Percentiles rank a stretch among this genome's conserved stretches.
phyloP scores from a whole-genome alignment of 2,329 filamentous ascomycete species.

The Ophiocordyceps camponoti-floridani region DNA sequence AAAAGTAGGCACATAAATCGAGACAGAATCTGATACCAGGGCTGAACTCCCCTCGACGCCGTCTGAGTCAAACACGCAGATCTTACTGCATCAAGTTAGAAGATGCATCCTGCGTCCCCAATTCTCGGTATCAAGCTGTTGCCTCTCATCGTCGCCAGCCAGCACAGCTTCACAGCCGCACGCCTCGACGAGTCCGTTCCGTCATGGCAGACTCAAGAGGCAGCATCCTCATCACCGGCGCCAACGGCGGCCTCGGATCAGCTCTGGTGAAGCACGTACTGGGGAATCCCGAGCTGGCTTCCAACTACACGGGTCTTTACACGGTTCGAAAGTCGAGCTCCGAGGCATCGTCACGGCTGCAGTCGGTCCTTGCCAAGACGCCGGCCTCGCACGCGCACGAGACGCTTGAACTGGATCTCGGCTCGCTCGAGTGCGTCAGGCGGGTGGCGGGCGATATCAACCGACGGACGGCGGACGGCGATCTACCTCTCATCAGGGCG shows the following conservation, averaged over 20 bases:
- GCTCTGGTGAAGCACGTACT: conserved; percentile 14
- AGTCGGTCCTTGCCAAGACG: conserved; percentile 7
- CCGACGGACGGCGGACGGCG: conserved; percentile 10
- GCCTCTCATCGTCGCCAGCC: too few relatives aligned
- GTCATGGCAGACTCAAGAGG: conserved; percentile 6
- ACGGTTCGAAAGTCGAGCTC: conserved; percentile 13
- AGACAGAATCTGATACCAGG: too few relatives aligned
- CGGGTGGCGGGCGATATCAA: conserved; percentile 11
- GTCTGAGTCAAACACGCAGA: too few relatives aligned
- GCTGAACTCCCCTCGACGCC: too few relatives aligned
- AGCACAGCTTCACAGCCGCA: too few relatives aligned
- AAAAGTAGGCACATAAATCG: too few relatives aligned
- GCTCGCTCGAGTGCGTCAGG: conserved; percentile 11
- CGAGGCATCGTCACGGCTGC: conserved; percentile 11
- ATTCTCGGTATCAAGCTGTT: too few relatives aligned
- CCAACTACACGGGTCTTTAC: conserved; percentile 16
- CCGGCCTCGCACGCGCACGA: conserved; percentile 12
- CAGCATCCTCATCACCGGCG: conserved; percentile 18
- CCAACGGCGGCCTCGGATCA: conserved; percentile 20
- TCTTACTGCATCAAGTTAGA: too few relatives aligned
- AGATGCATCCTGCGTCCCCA: too few relatives aligned
- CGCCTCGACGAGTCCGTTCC: neutral
- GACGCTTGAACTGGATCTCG: conserved; percentile 14
- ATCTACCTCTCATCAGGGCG: conserved; percentile 18
- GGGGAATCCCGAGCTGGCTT: conserved; percentile 10